Evolutionary conservation across 129 eudicot species (phyloP).

Genomic region (Heracleum sosnowskyi): DNA sequence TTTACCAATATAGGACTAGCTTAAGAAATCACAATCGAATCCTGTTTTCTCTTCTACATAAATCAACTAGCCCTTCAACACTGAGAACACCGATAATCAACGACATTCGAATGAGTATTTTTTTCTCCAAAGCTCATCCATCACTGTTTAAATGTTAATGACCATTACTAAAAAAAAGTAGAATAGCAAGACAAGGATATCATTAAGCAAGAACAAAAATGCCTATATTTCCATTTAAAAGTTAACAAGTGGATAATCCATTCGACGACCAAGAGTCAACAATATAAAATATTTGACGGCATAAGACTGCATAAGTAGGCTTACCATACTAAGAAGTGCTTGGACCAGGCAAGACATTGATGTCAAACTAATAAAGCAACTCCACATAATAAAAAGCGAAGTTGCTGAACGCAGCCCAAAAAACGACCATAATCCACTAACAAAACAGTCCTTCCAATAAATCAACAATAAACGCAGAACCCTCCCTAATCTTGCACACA

Average conservation of each 20-base stretch:
- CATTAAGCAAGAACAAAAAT: not conserved
- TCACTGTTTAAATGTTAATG: not conserved
- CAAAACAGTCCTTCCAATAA: slow-evolving; percentile 56
- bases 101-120: not conserved
- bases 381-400: slow-evolving; percentile 82
- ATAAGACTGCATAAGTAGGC: slow-evolving; percentile 9
- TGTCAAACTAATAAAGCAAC: slow-evolving; percentile 87
- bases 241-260: not conserved
- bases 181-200: not conserved
- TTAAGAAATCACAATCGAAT: not conserved
- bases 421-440: slow-evolving; percentile 56
- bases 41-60: not conserved
- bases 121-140: not conserved
- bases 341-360: slow-evolving; percentile 73
- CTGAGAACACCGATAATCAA: not conserved
- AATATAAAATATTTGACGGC: not conserved
- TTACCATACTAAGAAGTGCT: slow-evolving; percentile 78
- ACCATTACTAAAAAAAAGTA: not conserved
- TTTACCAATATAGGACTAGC: not conserved
- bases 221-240: not conserved
- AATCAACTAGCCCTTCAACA: not conserved
- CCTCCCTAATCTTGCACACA: slow-evolving; percentile 45
- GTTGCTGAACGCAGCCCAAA: slow-evolving; percentile 64
- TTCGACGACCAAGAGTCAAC: not conserved
- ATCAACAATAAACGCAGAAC: slow-evolving; percentile 34